A percentile compares a stretch with the other conserved stretches of the same genome.
Conservation (phyloP, 2,329 filamentous ascomycete genomes). For the Monosporascus sp. region DNA sequence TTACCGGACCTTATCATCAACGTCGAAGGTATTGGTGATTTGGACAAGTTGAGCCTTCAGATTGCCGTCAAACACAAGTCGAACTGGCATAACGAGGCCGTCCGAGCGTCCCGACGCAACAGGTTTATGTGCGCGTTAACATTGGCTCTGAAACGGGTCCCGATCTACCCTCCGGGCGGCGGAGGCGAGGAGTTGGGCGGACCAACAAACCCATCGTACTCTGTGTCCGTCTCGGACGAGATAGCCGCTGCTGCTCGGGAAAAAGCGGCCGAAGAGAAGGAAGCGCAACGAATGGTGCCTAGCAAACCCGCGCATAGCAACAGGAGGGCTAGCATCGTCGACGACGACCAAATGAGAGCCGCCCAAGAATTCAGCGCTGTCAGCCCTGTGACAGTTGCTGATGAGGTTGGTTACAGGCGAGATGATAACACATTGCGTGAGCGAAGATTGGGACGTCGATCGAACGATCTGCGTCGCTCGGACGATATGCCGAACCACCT, state of each 20-base stretch:
- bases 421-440: constrained; percentile 31
- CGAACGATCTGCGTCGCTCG: constrained; percentile 23
- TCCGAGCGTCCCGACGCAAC: constrained; percentile 75
- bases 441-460: constrained; percentile 15
- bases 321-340: constrained; percentile 15
- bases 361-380: constrained; percentile 40
- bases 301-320: constrained; percentile 17
- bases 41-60: constrained; percentile 81
- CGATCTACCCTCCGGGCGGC: constrained; percentile 77
- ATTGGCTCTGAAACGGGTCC: constrained; percentile 77
- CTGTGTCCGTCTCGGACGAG: constrained; percentile 67
- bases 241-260: constrained; percentile 62
- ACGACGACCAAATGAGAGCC: constrained; percentile 39
- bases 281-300: constrained; percentile 63
- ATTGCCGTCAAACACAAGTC: constrained; percentile 88
- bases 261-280: constrained; percentile 54
- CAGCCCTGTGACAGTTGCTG: constrained; percentile 28
- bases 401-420: constrained; percentile 33
- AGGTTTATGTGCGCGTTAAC: constrained; percentile 97
- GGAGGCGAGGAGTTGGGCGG: constrained; percentile 58
- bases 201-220: constrained; percentile 74
- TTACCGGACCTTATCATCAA: constrained; percentile 76
- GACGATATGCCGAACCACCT: constrained; percentile 7
- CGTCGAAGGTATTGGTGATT: constrained; percentile 71
- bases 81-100: constrained; percentile 82